phyloP scores from a whole-genome alignment of 768 basidiomycete genomes.

The Pleurotus cornucopiae region DNA sequence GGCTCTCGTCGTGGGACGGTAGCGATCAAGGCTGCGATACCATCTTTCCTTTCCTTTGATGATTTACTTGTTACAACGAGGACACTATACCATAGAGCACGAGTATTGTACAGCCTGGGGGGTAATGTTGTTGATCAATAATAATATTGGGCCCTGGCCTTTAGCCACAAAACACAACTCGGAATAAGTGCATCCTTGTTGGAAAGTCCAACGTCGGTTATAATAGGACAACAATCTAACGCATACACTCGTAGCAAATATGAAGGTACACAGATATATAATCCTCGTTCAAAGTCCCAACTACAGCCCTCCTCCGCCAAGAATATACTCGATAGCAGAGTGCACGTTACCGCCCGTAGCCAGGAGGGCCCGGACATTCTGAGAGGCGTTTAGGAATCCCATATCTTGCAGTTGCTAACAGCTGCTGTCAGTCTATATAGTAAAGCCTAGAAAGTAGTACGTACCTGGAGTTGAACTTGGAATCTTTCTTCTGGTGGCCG shows the following conservation, averaged over 20 bases:
- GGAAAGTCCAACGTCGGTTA: background rate
- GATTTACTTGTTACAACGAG: slow-evolving; percentile 5
- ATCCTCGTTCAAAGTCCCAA: background rate
- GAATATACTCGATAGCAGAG: slow-evolving; percentile 89
- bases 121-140: slow-evolving; percentile 8
- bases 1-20: background rate
- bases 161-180: background rate
- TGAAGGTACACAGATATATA: background rate
- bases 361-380: slow-evolving; percentile 87
- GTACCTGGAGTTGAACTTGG: slow-evolving; percentile 78
- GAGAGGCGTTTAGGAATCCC: slow-evolving; percentile 87
- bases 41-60: background rate
- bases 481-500: slow-evolving; percentile 89
- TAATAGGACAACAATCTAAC: background rate
- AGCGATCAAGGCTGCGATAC: background rate
- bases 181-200: background rate
- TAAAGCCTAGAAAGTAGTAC: background rate
- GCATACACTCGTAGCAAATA: background rate
- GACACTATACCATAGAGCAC: slow-evolving; percentile 1
- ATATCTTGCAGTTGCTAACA: slow-evolving; percentile 86
- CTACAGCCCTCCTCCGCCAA: slow-evolving; percentile 71
- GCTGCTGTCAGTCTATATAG: background rate
- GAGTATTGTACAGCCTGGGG: background rate
- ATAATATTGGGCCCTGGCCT: background rate
- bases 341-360: slow-evolving; percentile 94